Base-by-base conservation (phyloP, 1,284 basidiomycete species). In the Rhodotorula sp. region DNA sequence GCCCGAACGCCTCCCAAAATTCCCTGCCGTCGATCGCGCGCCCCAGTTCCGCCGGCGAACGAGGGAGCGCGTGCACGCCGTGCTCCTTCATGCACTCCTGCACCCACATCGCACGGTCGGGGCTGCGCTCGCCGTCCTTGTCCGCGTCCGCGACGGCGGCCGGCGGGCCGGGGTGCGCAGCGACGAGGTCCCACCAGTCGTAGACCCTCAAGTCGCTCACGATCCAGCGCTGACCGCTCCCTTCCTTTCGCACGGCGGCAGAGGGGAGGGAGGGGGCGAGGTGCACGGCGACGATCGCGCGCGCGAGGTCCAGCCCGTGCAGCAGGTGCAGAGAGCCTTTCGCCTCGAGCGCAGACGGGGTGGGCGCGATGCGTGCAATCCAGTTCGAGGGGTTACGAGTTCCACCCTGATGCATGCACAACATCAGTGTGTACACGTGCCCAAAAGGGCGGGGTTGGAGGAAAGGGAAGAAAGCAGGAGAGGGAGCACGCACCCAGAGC, bases 171-270 rank as follows among this genome's bases (percentile, higher is more conserved):
- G 61, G 54, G 44, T 44, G 53, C 8, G 66, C 44, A 5, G 85
- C 85, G 1, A 86, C 86, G 15, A 89, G 81, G 74, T 88, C 87
- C 87, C 88, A 89, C 87, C 87, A 88, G 77, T 89, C 80, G 76
- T 88, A 87, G 44, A 88, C 84, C 15, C 87, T 83, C 27, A 83
- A 82, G 76, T 90, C 87, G 15, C 85, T 86, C 36, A 88, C 79
- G 19, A 88, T 22, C 61, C 58, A 69, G 8, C 70, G 60, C 54
- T 63, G 55, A 1, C 71, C 66, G 34, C 36, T 51, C n/a, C 41
- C 51, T 1, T n/a, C n/a, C n/a, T n/a, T 32, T 3, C 13, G 19
- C 3, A 12, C 41, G 22, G 29, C 10, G 61, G 21, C 32, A 1
- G 53, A 51, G 9, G 41, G 25, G 19, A 58, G 41, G 3, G 57